These are phyloP conservation scores for Pythium brachiatum DNA, from an alignment of 352 stramenopile species.

Conservation along the genomic window DNA sequence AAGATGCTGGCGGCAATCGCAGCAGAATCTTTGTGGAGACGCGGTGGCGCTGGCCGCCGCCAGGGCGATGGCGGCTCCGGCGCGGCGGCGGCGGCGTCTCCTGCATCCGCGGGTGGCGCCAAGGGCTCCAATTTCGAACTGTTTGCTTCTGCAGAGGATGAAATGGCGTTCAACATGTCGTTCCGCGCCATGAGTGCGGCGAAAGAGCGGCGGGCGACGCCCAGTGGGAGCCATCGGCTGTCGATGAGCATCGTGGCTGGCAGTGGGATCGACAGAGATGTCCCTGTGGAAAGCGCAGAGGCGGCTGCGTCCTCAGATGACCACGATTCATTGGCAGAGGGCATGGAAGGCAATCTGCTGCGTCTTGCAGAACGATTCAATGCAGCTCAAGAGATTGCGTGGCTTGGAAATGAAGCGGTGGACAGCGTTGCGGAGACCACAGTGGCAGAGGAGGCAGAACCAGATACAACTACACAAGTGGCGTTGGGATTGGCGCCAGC, in stretches of 20 bases:
- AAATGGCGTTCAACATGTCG: slow-evolving; percentile 31
- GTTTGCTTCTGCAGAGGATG: slow-evolving; percentile 31
- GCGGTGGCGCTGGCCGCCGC: slow-evolving; percentile 24
- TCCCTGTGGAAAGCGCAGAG: neutral
- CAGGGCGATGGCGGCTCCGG: slow-evolving; percentile 1
- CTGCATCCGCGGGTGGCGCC: neutral
- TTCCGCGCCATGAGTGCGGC: slow-evolving; percentile 34
- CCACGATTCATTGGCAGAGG: neutral
- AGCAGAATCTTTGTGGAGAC: slow-evolving; percentile 59
- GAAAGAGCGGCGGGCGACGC: slow-evolving; percentile 18
- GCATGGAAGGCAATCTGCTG: neutral
- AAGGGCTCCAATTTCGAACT: slow-evolving; percentile 17
- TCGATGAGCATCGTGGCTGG: slow-evolving; percentile 8
- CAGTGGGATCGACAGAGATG: neutral
- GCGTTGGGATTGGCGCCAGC: neutral
- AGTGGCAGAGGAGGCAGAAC: too few species aligned
- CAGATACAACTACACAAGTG: neutral
- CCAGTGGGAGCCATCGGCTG: slow-evolving; percentile 1
- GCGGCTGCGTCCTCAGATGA: neutral
- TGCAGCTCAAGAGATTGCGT: neutral
- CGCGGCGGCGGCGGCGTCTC: neutral
- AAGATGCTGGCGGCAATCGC: neutral
- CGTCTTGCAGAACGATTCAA: neutral
- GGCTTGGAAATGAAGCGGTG: neutral
- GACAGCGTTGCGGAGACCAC: neutral